Evolutionary conservation across 768 basidiomycete genomes (phyloP), one percentile per base, ranked within the genome.

Genomic region (Baorangia bicolor): DNA sequence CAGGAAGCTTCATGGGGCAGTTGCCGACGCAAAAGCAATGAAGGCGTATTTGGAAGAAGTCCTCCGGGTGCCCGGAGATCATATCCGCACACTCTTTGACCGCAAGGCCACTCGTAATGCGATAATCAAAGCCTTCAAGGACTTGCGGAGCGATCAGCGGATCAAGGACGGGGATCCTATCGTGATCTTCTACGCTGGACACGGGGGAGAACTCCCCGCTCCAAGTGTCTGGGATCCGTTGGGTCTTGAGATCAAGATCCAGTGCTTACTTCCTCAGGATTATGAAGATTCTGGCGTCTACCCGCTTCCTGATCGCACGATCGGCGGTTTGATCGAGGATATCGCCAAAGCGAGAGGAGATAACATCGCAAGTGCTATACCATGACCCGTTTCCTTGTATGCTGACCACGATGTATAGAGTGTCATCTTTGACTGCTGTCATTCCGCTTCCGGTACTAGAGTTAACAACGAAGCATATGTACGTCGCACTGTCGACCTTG

Each of bases 371-470:
- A 34, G 78, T 58, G 45, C 1, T 8, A 38, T 21, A 21, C 5
- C 37, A 16, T 23, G 18, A 34, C 4, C 16, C 1, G 2, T 46
- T 30, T 20, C 25, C 21, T 37, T 20, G 8, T 40, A n/a, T 30
- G 2, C 30, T 51, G 30, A 54, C 53, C 11, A 44, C 25, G 21
- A 2, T 21, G 13, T 18, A 18, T 50, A 80, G 79, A 78, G 75
- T 12, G 62, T 81, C 16, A 75, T 81, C 42, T 65, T 81, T 7
- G 79, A 80, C 50, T 79, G 79, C 44, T 81, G 79, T 58, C 67
- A 72, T 58, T 76, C 79, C 6, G 75, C 67, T 1, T 75, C 76
- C 1, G 66, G 74, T 11, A 72, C 66, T 12, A 70, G 77, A 13
- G 28, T 14, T 23, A 30, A 30, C 37, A 45, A 39, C n/a, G 10